Base-by-base conservation (phyloP, 140 eudicot species). In the Oenanthe javanica region DNA sequence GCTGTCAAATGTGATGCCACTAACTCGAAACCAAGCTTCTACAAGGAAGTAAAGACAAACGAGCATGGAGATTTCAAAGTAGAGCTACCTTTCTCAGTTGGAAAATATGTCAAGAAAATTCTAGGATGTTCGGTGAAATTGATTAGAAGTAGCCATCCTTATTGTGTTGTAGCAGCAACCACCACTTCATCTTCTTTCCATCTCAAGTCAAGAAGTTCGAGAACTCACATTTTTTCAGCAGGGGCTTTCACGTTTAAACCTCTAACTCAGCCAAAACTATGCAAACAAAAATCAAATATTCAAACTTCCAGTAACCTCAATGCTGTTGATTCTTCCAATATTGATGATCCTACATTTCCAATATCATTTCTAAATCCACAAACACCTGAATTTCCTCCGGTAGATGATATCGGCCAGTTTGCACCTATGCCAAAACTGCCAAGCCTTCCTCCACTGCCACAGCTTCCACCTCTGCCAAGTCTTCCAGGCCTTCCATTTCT, bases 241-340 rank as follows among this genome's bases (percentile, higher is more conserved):
- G 98, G 98, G 23, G 83, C 84, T 77, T 89, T 90, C 88, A 83
- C 89, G 54, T 94, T 92, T 82, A 90, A 86, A 64, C 94, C 94
- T 4, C 38, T 81, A 9, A 81, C 86, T 16, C 87, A 90, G 64
- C 93, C 94, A 25, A 74, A 79, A 21, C 78, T 71, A 15, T 94
- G 97, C 78, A 84, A 77, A 48, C 87, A 54, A 73, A 86, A 86
- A 64, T 86, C 86, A 64, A 84, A 57, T 42, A n/a, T 43, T 77
- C 78, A 78, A 61, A 83, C 50, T 23, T 76, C 83, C n/a, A 71
- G 76, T 54, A 80, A 83, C 19, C 80, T 40, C 64, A 80, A 70
- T 48, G 21, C 80, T 27, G 63, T 31, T 27, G 38, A 78, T 23
- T 23, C 74, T 43, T 9, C 13, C 48, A 21, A 38, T 81, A 45